Evolutionary conservation across 75 land plant genomes (phyloP).

Genomic region (Isoetes taiwanensis): DNA sequence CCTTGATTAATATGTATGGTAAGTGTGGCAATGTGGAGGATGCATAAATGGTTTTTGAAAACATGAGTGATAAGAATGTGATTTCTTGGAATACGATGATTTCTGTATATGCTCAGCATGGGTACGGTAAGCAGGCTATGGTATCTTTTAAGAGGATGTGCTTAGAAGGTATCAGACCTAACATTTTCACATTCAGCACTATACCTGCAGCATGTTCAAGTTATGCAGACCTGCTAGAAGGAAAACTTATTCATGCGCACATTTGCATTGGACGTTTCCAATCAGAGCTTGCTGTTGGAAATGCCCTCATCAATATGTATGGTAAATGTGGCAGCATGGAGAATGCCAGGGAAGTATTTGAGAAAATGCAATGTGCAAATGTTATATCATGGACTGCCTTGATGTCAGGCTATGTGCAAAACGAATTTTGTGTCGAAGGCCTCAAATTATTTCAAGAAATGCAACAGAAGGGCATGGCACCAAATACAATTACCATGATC

Average conservation of each 20-base stretch:
- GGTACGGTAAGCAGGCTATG: neutral
- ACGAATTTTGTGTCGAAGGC: neutral
- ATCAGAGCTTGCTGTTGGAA: slow-evolving; percentile 5
- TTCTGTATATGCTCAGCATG: neutral
- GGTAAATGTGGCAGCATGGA: slow-evolving; percentile 8
- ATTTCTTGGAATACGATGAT: slow-evolving; percentile 2
- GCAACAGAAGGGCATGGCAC: neutral
- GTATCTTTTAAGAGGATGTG: neutral
- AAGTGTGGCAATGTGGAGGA: neutral
- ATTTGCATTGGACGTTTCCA: no score
- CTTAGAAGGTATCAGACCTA: neutral
- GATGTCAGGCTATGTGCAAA: slow-evolving; percentile 9
- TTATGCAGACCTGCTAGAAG: no score
- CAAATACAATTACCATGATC: neutral
- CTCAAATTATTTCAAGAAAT: slow-evolving; percentile 1
- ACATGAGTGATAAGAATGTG: neutral
- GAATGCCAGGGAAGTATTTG: neutral
- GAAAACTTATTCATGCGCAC: no score
- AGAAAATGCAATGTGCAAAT: neutral
- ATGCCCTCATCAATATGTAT: slow-evolving; percentile 12
- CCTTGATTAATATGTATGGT: neutral
- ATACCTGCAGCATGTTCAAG: neutral
- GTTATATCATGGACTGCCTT: slow-evolving; percentile 10
- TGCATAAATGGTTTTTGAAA: neutral
- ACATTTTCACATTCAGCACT: neutral